Conservation (phyloP, 2,329 filamentous ascomycete genomes). For the Fusarium anthophilum region DNA sequence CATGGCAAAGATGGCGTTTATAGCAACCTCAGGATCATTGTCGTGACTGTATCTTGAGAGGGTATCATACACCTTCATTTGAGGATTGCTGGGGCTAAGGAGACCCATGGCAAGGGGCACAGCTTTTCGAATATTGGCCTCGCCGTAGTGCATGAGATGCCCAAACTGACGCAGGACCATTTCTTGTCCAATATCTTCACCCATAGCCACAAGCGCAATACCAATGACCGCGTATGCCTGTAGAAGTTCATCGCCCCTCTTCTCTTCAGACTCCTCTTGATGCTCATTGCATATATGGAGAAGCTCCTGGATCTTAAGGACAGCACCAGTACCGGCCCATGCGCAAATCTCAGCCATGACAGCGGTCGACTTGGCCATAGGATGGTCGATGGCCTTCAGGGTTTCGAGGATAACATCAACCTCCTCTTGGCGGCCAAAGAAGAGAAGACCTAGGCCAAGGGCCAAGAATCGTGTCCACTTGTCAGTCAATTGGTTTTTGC, state of each 20-base stretch:
- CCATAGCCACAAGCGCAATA: conserved; percentile 95
- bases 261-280: conserved; percentile 92
- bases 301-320: conserved; percentile 96
- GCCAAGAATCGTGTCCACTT: conserved; percentile 99
- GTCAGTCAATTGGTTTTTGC: conserved; percentile 89
- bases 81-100: conserved; percentile 95
- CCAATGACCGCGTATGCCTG: conserved; percentile 97
- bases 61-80: conserved; percentile 99
- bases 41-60: conserved; percentile 97
- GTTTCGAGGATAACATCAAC: conserved; percentile 98
- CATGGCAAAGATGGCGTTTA: conserved; percentile 99
- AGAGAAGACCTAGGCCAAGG: conserved; percentile 89
- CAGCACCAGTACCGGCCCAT: conserved; percentile 96
- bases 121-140: conserved; percentile 94
- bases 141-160: conserved; percentile 98
- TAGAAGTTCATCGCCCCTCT: conserved; percentile 93
- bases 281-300: conserved; percentile 98
- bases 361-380: conserved; percentile 94
- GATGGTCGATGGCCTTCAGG: conserved; percentile 95
- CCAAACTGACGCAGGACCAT: conserved; percentile 98
- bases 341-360: conserved; percentile 96
- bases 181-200: conserved; percentile 96
- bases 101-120: conserved; percentile 97
- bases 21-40: conserved; percentile 96
- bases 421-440: conserved; percentile 96